These are phyloP conservation scores for Phytopythium litorale DNA, from an alignment of 352 stramenopile species.

Conservation along the genomic window DNA sequence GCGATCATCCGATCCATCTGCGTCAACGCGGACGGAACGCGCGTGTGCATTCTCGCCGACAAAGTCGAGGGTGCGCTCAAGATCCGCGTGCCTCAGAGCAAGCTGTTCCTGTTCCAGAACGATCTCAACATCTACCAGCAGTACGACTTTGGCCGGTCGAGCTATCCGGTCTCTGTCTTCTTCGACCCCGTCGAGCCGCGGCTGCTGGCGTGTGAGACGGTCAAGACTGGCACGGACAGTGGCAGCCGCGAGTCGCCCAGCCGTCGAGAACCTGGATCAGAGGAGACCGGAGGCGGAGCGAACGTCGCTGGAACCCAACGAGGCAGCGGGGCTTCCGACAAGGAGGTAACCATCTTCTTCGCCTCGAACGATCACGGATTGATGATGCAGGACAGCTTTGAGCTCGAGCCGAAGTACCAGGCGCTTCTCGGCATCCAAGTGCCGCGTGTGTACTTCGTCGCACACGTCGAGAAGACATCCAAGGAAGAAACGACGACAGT, in stretches of 20 bases:
- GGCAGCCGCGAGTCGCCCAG: slow-evolving; percentile 5
- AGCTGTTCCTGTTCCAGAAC: slow-evolving; percentile 89
- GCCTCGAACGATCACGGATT: slow-evolving; percentile 89
- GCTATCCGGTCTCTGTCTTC: slow-evolving; percentile 78
- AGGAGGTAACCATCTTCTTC: slow-evolving; percentile 91
- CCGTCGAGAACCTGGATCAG: slow-evolving; percentile 15
- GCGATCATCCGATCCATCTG: slow-evolving; percentile 62
- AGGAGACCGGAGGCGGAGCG: slow-evolving; percentile 9
- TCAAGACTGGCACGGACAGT: slow-evolving; percentile 37
- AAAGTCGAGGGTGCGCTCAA: slow-evolving; percentile 65
- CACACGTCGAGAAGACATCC: slow-evolving; percentile 37
- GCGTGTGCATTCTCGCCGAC: slow-evolving; percentile 87
- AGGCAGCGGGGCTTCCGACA: slow-evolving; percentile 43
- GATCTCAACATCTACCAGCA: slow-evolving; percentile 88
- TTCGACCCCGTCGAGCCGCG: slow-evolving; percentile 89
- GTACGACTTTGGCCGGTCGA: slow-evolving; percentile 83
- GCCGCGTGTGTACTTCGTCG: slow-evolving; percentile 72
- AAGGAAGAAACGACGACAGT: slow-evolving; percentile 32
- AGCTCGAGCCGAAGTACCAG: slow-evolving; percentile 76
- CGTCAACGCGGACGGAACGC: slow-evolving; percentile 88
- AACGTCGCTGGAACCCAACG: slow-evolving; percentile 6
- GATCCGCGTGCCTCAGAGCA: slow-evolving; percentile 82
- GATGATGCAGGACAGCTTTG: slow-evolving; percentile 90
- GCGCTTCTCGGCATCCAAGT: slow-evolving; percentile 86
- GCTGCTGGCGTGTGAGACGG: slow-evolving; percentile 84